phyloP scores from a whole-genome alignment of 768 basidiomycete species.

The Hydnomerulius pinastri region DNA sequence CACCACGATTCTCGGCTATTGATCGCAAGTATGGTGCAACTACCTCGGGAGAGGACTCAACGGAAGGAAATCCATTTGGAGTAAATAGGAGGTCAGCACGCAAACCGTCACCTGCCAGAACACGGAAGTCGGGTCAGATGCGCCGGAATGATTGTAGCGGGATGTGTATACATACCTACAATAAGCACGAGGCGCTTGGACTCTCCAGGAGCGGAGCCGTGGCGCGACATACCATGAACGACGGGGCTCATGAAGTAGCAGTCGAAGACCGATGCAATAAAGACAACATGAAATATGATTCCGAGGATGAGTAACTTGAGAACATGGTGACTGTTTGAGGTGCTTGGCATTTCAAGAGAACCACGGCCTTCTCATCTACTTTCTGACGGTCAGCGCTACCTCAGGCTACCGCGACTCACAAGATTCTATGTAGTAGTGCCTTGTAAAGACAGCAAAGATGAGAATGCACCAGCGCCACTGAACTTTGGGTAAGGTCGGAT shows the following conservation, averaged over 20 bases:
- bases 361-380: not conserved
- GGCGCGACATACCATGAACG: slow-evolving; percentile 72
- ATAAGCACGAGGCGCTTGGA: slow-evolving; percentile 80
- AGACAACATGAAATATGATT: slow-evolving; percentile 72
- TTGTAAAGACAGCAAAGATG: no score
- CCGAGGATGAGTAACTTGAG: slow-evolving; percentile 59
- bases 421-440: no score
- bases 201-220: slow-evolving; percentile 45
- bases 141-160: no score
- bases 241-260: slow-evolving; percentile 88
- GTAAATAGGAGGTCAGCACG: slow-evolving; percentile 80
- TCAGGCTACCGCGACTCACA: not conserved
- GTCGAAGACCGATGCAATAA: slow-evolving; percentile 75
- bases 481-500: no score
- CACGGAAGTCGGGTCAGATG: not conserved
- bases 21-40: slow-evolving; percentile 77
- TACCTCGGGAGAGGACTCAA: slow-evolving; percentile 53
- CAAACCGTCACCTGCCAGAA: slow-evolving; percentile 71
- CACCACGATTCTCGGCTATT: slow-evolving; percentile 65
- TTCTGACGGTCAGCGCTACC: not conserved
- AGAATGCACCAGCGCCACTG: no score
- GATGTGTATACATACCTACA: slow-evolving; percentile 51
- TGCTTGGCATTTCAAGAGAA: slow-evolving; percentile 13
- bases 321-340: slow-evolving; percentile 21
- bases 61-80: slow-evolving; percentile 54